Conservation (phyloP, 1,284 basidiomycete species). For the Sporisorium iseilematis-ciliati region DNA sequence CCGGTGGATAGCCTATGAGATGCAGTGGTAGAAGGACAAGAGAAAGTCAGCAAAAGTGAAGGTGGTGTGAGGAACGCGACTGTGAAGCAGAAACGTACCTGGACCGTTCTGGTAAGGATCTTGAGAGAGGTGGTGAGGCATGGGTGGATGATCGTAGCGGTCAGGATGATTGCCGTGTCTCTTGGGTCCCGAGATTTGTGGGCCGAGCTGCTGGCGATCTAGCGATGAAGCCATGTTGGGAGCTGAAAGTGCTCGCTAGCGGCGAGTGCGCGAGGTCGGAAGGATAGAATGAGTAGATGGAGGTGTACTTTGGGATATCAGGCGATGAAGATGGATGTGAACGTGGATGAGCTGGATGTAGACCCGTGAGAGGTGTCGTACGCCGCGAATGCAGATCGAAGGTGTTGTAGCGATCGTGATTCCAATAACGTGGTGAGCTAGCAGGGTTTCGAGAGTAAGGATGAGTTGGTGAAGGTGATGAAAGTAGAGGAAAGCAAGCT, state of each 20-base stretch:
- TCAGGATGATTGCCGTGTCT: constrained; percentile 43
- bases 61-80: background rate
- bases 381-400: background rate
- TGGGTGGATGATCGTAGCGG: constrained; percentile 50
- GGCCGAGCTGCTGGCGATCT: constrained; percentile 48
- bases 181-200: constrained; percentile 40
- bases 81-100: constrained; percentile 27
- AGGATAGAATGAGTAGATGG: background rate
- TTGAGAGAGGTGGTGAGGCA: constrained; percentile 47
- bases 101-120: constrained; percentile 45
- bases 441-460: background rate
- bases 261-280: background rate
- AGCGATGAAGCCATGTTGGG: constrained; percentile 48
- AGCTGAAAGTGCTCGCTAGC: constrained; percentile 6
- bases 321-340: background rate
- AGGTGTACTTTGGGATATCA: background rate
- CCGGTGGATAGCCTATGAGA: constrained; percentile 37
- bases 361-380: background rate
- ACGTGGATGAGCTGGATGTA: background rate
- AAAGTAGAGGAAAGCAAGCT: background rate
- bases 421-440: background rate
- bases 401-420: background rate
- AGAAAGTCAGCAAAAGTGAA: background rate
- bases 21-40: background rate
- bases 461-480: constrained; percentile 1